These are phyloP conservation scores for Basipetospora chlamydospora DNA, from an alignment of 2,329 filamentous ascomycete genomes.

Conservation along the genomic window DNA sequence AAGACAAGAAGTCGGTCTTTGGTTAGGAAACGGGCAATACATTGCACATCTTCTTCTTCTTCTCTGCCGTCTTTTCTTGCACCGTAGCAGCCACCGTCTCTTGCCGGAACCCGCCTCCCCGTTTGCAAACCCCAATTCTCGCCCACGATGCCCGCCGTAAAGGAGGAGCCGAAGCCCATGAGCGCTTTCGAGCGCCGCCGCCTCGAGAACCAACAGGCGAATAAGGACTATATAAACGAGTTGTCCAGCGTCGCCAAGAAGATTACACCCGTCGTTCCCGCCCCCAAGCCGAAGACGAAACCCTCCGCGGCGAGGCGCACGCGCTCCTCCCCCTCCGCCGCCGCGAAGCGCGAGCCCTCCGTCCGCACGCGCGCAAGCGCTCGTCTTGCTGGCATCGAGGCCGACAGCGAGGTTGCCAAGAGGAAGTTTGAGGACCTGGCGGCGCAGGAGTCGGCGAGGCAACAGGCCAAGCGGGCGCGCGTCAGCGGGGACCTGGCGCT, in stretches of 20 bases:
- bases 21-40: too few species aligned
- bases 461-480: conserved; percentile 42
- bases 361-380: conserved; percentile 42
- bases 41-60: too few species aligned
- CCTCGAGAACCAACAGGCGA: conserved; percentile 74
- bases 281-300: conserved; percentile 16
- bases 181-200: conserved; percentile 80
- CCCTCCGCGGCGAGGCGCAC: neutral
- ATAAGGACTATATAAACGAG: conserved; percentile 66
- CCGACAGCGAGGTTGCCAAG: conserved; percentile 31
- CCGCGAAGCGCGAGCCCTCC: conserved; percentile 30
- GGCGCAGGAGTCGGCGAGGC: conserved; percentile 23
- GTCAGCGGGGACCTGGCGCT: conserved; percentile 50
- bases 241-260: conserved; percentile 58
- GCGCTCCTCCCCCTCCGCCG: conserved; percentile 14
- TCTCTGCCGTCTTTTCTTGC: too few species aligned
- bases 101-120: too few species aligned
- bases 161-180: conserved; percentile 31
- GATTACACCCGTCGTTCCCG: conserved; percentile 45
- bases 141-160: conserved; percentile 29
- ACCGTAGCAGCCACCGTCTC: too few species aligned
- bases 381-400: conserved; percentile 38
- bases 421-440: conserved; percentile 36
- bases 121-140: too few species aligned
- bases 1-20: too few species aligned